These are phyloP conservation scores for Lentinula sp. DNA, from an alignment of 768 basidiomycete genomes.

Conservation along the genomic window DNA sequence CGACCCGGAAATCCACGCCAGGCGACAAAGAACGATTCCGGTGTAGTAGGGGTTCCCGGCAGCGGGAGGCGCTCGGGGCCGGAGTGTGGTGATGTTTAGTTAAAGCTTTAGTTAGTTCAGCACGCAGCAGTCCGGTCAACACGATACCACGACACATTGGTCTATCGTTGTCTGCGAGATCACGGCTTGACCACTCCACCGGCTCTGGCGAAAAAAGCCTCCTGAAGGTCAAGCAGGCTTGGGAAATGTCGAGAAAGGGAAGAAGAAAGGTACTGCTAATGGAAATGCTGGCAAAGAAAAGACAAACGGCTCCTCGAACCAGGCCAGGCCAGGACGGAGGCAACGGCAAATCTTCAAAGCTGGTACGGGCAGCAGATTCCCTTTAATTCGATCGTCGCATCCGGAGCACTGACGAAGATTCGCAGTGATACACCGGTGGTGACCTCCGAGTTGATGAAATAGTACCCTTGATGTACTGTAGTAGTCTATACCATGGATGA, in stretches of 20 bases:
- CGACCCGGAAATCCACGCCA: background rate
- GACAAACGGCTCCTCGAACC: conserved; percentile 35
- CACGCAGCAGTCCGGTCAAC: no score
- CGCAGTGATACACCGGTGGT: conserved; percentile 67
- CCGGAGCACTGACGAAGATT: conserved; percentile 42
- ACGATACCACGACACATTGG: no score
- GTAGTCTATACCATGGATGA: no score
- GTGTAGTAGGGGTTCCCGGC: no score
- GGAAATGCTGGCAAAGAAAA: conserved; percentile 9
- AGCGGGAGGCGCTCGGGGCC: no score
- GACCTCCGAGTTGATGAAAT: no score
- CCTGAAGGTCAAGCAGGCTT: background rate
- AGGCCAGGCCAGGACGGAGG: conserved; percentile 15
- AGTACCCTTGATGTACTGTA: no score
- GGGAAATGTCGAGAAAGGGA: background rate
- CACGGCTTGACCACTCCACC: no score
- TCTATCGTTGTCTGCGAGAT: no score
- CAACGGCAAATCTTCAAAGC: conserved; percentile 31
- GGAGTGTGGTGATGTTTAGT: no score
- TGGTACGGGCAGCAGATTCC: conserved; percentile 51
- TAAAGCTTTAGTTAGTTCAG: no score
- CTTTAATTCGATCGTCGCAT: conserved; percentile 40
- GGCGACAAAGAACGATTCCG: background rate
- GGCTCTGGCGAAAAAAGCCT: no score
- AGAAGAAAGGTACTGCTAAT: background rate